Percentiles rank a stretch among this genome's conserved stretches.
Conservation (phyloP, 1,139 yeast species). For the Nadsonia commutata region DNA sequence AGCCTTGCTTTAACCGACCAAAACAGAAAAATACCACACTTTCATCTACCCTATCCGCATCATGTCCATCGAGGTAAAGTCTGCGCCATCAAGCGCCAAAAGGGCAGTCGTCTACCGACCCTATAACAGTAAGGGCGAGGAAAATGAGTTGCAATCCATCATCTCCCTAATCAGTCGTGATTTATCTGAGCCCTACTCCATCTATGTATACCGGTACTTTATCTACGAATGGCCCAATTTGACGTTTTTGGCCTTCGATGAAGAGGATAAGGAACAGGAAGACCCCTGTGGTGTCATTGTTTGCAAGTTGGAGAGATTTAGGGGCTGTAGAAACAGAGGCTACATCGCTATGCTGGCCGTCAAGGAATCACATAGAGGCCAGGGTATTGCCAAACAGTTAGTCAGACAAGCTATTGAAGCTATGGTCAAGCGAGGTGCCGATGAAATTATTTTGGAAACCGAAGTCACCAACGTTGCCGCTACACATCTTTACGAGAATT, state of each 20-base stretch:
- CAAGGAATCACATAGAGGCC: slow-evolving; percentile 51
- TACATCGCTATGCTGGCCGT: slow-evolving; percentile 96
- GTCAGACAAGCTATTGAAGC: slow-evolving; percentile 50
- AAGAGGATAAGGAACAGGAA: slow-evolving; percentile 11
- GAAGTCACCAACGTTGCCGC: slow-evolving; percentile 78
- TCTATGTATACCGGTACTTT: slow-evolving; percentile 57
- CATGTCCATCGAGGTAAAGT: too few species aligned
- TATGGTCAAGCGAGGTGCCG: slow-evolving; percentile 52
- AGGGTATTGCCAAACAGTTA: slow-evolving; percentile 65
- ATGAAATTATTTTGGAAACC: slow-evolving; percentile 83
- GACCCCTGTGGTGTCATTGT: slow-evolving; percentile 68
- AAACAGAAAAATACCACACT: too few species aligned
- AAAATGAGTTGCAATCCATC: slow-evolving; percentile 21
- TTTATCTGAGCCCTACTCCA: slow-evolving; percentile 59
- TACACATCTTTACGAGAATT: slow-evolving; percentile 58
- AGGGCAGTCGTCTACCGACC: slow-evolving; percentile 15
- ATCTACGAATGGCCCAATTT: slow-evolving; percentile 56
- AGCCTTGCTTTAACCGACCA: too few species aligned
- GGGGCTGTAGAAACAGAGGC: slow-evolving; percentile 55
- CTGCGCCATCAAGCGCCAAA: too few species aligned
- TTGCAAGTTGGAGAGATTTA: slow-evolving; percentile 69
- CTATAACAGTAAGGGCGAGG: slow-evolving; percentile 19
- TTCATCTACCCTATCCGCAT: too few species aligned
- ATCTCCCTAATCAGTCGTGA: slow-evolving; percentile 40
- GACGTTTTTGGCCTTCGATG: slow-evolving; percentile 35